Conservation (phyloP, 306 rosid genomes). For the Ormosia semicastrata region DNA sequence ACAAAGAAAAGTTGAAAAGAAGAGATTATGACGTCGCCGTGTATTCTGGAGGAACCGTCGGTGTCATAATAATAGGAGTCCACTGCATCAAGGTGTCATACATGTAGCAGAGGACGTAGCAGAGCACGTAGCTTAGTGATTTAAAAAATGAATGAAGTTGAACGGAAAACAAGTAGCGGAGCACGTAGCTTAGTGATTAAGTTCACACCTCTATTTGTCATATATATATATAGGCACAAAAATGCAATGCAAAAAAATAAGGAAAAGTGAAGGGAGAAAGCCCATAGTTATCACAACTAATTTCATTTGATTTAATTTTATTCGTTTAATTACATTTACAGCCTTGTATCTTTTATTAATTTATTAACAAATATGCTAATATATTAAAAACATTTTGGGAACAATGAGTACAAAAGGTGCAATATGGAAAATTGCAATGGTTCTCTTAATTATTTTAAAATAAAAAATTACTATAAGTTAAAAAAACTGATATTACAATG, state of each 20-base stretch:
- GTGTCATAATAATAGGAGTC: no score
- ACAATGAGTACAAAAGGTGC: background rate
- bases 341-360: background rate
- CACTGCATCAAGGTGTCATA: no score
- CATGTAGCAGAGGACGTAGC: no score
- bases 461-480: no score
- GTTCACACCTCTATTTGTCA: no score
- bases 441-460: background rate
- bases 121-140: no score
- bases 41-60: slow-evolving; percentile 56
- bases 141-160: no score
- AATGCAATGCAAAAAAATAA: background rate
- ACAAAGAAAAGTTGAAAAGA: slow-evolving; percentile 46
- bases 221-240: background rate
- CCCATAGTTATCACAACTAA: background rate
- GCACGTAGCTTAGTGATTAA: no score
- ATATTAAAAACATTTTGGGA: background rate
- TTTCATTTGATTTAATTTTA: background rate
- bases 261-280: background rate
- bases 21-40: slow-evolving; percentile 39
- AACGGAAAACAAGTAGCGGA: no score
- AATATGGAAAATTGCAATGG: background rate
- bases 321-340: background rate
- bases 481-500: no score
- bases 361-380: background rate